These are phyloP conservation scores for Vitis rupestris DNA, from an alignment of 164 flowering plant species.

Conservation along the genomic window DNA sequence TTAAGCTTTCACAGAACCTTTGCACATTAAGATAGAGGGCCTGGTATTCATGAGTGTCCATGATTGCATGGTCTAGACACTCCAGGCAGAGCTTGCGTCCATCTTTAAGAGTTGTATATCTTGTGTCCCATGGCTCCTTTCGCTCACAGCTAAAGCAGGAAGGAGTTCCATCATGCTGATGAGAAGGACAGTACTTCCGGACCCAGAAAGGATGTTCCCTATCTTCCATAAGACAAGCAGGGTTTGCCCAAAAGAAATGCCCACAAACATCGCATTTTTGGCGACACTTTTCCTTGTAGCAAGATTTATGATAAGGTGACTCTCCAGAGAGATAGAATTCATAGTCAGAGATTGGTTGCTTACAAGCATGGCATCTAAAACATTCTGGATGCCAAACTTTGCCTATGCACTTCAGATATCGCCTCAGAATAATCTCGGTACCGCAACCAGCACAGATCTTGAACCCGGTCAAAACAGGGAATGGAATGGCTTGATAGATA, in stretches of 20 bases:
- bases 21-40: conserved; percentile 69
- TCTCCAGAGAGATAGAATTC: conserved; percentile 75
- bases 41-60: conserved; percentile 76
- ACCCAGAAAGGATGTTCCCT: conserved; percentile 93
- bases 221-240: conserved; percentile 82
- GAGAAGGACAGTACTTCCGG: conserved; percentile 87
- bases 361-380: conserved; percentile 82
- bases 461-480: too few relatives aligned
- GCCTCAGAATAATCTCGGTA: conserved; percentile 80
- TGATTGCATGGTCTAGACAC: conserved; percentile 77
- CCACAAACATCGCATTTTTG: conserved; percentile 93
- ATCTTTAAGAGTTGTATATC: conserved; percentile 63
- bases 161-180: conserved; percentile 80
- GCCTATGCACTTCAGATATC: conserved; percentile 80
- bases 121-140: conserved; percentile 76
- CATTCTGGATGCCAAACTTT: conserved; percentile 94
- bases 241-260: conserved; percentile 81
- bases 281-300: conserved; percentile 76
- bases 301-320: conserved; percentile 74
- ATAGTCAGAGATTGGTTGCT: conserved; percentile 72
- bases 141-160: conserved; percentile 94
- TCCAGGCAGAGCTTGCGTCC: conserved; percentile 89
- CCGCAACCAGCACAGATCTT: conserved; percentile 90
- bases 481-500: too few relatives aligned
- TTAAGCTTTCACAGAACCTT: conserved; percentile 67